A percentile compares a stretch with the other conserved stretches of the same genome.
These are phyloP conservation scores for Cephaloascus fragrans DNA, from an alignment of 805 yeast genomes.

Conservation along the genomic window DNA sequence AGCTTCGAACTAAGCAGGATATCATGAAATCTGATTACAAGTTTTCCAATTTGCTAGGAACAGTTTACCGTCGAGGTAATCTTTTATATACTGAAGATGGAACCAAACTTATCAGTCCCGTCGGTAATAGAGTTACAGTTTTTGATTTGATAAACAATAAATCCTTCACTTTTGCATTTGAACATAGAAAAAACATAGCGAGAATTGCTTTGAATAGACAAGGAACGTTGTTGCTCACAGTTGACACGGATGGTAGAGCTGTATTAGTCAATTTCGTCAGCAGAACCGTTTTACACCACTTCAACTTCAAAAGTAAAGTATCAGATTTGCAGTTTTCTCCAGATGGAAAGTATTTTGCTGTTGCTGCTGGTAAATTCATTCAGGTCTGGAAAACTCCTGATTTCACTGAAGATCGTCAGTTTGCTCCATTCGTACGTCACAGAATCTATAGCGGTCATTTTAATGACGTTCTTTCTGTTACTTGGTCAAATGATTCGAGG, in stretches of 20 bases:
- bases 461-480: conserved; percentile 63
- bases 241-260: conserved; percentile 90
- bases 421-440: conserved; percentile 91
- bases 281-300: conserved; percentile 83
- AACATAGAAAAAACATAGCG: conserved; percentile 78
- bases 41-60: conserved; percentile 85
- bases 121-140: conserved; percentile 85
- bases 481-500: conserved; percentile 89
- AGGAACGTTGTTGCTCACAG: conserved; percentile 68
- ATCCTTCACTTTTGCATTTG: conserved; percentile 85
- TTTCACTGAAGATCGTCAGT: conserved; percentile 73
- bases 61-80: conserved; percentile 93
- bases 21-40: conserved; percentile 89
- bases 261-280: conserved; percentile 79
- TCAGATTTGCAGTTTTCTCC: conserved; percentile 75
- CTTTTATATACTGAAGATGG: conserved; percentile 83
- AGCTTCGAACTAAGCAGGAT: too few relatives aligned
- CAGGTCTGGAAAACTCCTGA: conserved; percentile 94
- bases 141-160: conserved; percentile 79
- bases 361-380: conserved; percentile 70
- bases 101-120: conserved; percentile 74
- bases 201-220: conserved; percentile 77
- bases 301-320: conserved; percentile 81
- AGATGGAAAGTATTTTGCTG: conserved; percentile 79
- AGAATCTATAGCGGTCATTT: conserved; percentile 90